Conservation (phyloP, 495 filamentous ascomycete species). For the Darksidea phi region DNA sequence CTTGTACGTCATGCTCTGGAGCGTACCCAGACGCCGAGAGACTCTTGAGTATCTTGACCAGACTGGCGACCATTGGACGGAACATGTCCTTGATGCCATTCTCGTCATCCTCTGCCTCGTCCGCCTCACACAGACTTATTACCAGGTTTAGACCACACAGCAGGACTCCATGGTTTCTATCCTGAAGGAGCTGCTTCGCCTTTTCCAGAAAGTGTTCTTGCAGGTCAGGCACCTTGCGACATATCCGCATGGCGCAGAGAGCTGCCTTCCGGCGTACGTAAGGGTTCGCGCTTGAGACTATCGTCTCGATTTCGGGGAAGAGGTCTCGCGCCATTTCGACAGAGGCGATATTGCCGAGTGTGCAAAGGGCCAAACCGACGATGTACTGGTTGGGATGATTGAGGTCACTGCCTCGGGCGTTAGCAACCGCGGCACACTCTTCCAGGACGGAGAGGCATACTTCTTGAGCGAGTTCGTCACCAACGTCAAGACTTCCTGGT, state of each 20-base stretch:
- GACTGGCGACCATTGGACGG: slow-evolving; percentile 68
- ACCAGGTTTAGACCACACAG: slow-evolving; percentile 89
- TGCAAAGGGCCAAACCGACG: slow-evolving; percentile 91
- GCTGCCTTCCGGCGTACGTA: slow-evolving; percentile 97
- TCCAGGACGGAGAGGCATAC: slow-evolving; percentile 49
- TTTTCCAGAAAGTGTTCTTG: slow-evolving; percentile 97
- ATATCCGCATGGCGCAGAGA: slow-evolving; percentile 99
- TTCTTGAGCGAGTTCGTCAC: slow-evolving; percentile 98
- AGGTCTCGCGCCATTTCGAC: slow-evolving; percentile 98
- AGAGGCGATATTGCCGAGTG: slow-evolving; percentile 94
- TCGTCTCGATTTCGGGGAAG: slow-evolving; percentile 87
- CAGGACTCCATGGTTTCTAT: slow-evolving; percentile 91
- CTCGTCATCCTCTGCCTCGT: slow-evolving; percentile 83
- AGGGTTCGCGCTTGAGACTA: slow-evolving; percentile 88
- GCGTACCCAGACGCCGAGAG: slow-evolving; percentile 94
- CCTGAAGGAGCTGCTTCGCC: slow-evolving; percentile 80
- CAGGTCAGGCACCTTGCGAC: slow-evolving; percentile 93
- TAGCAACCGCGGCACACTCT: slow-evolving; percentile 8
- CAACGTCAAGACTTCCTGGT: slow-evolving; percentile 93
- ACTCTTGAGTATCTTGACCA: slow-evolving; percentile 89
- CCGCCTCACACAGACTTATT: slow-evolving; percentile 88
- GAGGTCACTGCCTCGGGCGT: slow-evolving; percentile 65
- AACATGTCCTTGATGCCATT: slow-evolving; percentile 86
- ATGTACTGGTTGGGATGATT: slow-evolving; percentile 98
- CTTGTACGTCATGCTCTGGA: slow-evolving; percentile 95